Base-by-base conservation (phyloP, 805 yeast genomes). In the Tetrapisispora phaffii region DNA sequence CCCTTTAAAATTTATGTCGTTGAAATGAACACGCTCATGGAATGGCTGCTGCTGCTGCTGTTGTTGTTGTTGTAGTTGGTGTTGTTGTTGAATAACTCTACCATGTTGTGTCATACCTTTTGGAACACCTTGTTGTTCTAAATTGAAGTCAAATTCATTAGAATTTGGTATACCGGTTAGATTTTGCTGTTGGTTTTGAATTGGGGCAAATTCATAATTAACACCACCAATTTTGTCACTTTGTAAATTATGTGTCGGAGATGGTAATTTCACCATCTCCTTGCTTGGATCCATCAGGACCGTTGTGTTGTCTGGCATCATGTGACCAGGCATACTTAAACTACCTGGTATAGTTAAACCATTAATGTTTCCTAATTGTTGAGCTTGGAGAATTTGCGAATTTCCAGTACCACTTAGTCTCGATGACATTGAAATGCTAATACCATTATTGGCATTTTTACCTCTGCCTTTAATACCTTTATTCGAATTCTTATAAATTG, bases 401-500 rank as follows among this genome's bases (percentile, higher is more conserved):
- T 16, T 28, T 26, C 34, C 28, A 16, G 9, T 26, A 20, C 24
- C 28, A 6, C 15, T 28, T 15, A 20, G 13, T 4, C 39, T 26
- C 26, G 20, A 17, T 13, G 39, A 20, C 32, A 41, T 12, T 15
- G 37, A 10, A 21, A 40, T 15, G 13, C 23, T 37, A 7, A 40
- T 24, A n/a, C 23, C 15, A 34, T 34, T 26, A 9, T 15, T 26
- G 1, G 38, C 22, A 23, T 69, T 70, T 55, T 78, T 85, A 5
- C 97, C 97, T 47, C 97, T 75, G 23, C 97, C 97, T 54, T 85
- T 80, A 49, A 89, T 89, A 17, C 97, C 97, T 57, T 86, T 78
- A 59, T 89, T 89, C 38, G 93, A 77, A 61, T 89, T 87, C 63
- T 86, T 86, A 67, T 90, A 89, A 46, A 89, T 71, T 34, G 78